phyloP scores from a whole-genome alignment of 2,329 filamentous ascomycete genomes.

The Colletotrichum sp. region DNA sequence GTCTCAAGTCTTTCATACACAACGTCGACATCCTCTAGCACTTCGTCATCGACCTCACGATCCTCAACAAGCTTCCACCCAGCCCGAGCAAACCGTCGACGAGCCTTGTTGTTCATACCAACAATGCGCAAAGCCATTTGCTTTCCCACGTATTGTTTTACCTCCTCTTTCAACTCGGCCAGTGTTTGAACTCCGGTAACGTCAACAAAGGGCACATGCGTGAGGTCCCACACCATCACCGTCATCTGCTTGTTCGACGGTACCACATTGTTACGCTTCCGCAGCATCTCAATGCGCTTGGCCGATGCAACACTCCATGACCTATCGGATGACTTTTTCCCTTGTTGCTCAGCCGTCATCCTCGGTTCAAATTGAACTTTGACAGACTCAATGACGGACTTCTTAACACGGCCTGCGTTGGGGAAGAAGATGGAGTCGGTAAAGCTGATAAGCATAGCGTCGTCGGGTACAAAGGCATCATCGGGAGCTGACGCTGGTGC shows the following conservation, averaged over 20 bases:
- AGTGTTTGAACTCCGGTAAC: slow-evolving; percentile 56
- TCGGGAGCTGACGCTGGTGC: slow-evolving; percentile 19
- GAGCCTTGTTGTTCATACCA: slow-evolving; percentile 47
- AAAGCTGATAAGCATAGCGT: slow-evolving; percentile 62
- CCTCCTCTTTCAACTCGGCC: slow-evolving; percentile 50
- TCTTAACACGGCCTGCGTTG: slow-evolving; percentile 61
- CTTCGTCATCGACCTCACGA: slow-evolving; percentile 30
- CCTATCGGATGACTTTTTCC: slow-evolving; percentile 42
- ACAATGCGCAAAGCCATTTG: slow-evolving; percentile 52
- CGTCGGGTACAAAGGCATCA: slow-evolving; percentile 41
- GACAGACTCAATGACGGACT: slow-evolving; percentile 52
- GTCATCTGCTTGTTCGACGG: slow-evolving; percentile 42
- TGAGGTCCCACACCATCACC: slow-evolving; percentile 58
- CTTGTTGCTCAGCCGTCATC: slow-evolving; percentile 44
- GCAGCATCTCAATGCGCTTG: slow-evolving; percentile 50
- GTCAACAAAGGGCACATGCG: slow-evolving; percentile 57
- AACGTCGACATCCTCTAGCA: slow-evolving; percentile 17
- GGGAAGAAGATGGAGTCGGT: slow-evolving; percentile 65
- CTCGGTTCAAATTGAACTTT: slow-evolving; percentile 43
- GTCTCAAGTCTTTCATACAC: slow-evolving; percentile 9
- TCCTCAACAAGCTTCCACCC: slow-evolving; percentile 37
- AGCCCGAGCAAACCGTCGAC: slow-evolving; percentile 40
- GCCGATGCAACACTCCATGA: slow-evolving; percentile 61
- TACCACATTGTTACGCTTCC: slow-evolving; percentile 41
- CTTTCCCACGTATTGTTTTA: slow-evolving; percentile 53